These are phyloP conservation scores for Daldinia childiae DNA, from an alignment of 495 filamentous ascomycete genomes.

Conservation along the genomic window DNA sequence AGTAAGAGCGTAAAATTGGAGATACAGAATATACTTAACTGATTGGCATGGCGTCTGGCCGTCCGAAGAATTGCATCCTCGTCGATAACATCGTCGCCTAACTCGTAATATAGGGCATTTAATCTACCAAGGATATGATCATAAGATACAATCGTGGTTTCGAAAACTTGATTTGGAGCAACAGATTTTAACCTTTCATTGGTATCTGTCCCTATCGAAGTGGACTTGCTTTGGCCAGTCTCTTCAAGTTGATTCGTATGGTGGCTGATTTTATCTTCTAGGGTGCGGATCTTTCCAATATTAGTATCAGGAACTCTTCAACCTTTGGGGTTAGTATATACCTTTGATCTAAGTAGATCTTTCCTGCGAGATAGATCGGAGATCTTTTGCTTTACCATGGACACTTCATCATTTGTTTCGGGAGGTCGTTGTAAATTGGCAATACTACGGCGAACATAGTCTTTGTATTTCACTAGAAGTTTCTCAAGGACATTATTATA, in stretches of 20 bases:
- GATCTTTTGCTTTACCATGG: constrained; percentile 24
- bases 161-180: constrained; percentile 13
- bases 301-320: constrained; percentile 4
- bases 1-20: neutral
- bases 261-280: constrained; percentile 17
- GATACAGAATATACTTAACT: constrained; percentile 27
- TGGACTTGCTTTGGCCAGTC: neutral
- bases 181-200: constrained; percentile 8
- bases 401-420: neutral
- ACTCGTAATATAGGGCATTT: constrained; percentile 26
- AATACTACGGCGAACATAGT: constrained; percentile 26
- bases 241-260: constrained; percentile 11
- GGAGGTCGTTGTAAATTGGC: constrained; percentile 5
- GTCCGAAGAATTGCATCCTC: constrained; percentile 29
- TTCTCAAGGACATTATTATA: constrained; percentile 37
- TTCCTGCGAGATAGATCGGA: constrained; percentile 13
- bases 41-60: constrained; percentile 38
- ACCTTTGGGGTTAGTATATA: neutral
- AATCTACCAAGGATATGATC: constrained; percentile 35
- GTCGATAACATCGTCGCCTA: constrained; percentile 17
- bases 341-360: constrained; percentile 24
- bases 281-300: constrained; percentile 15
- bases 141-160: constrained; percentile 26
- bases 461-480: constrained; percentile 30
- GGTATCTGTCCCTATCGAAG: neutral